These are phyloP conservation scores for Curvularia verruculosa DNA, from an alignment of 2,329 filamentous ascomycete species.

Conservation along the genomic window DNA sequence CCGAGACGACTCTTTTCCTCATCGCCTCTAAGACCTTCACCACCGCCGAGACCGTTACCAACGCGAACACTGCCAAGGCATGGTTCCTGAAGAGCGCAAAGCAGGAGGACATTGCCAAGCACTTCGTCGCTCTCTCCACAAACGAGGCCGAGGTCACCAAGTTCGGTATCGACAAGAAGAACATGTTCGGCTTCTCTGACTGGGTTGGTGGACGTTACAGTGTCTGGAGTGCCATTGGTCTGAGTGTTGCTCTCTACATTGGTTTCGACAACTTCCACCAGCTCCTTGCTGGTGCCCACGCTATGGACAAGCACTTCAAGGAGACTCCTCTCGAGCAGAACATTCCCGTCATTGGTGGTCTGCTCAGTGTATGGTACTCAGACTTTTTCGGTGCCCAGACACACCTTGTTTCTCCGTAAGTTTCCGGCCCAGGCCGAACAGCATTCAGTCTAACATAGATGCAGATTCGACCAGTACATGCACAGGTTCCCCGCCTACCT, in stretches of 20 bases:
- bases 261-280: constrained; percentile 97
- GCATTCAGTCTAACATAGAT: constrained; percentile 12
- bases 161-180: constrained; percentile 97
- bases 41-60: constrained; percentile 94
- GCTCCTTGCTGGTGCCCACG: constrained; percentile 91
- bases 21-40: constrained; percentile 99
- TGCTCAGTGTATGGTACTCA: constrained; percentile 97
- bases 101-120: constrained; percentile 87
- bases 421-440: constrained; percentile 26
- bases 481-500: constrained; percentile 99
- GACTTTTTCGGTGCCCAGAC: constrained; percentile 99
- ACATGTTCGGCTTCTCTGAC: constrained; percentile 99
- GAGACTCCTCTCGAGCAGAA: constrained; percentile 90
- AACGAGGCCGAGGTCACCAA: constrained; percentile 95
- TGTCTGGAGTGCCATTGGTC: constrained; percentile 97
- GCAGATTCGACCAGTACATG: constrained; percentile 95
- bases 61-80: constrained; percentile 93
- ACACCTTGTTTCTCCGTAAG: constrained; percentile 91
- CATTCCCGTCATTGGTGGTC: constrained; percentile 88
- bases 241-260: constrained; percentile 93
- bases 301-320: constrained; percentile 98
- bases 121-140: constrained; percentile 97
- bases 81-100: constrained; percentile 92
- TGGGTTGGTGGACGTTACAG: constrained; percentile 99
- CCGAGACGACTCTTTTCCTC: constrained; percentile 98